These are phyloP conservation scores for Beauveria pseudobassiana DNA, from an alignment of 2,329 filamentous ascomycete species.

Conservation along the genomic window DNA sequence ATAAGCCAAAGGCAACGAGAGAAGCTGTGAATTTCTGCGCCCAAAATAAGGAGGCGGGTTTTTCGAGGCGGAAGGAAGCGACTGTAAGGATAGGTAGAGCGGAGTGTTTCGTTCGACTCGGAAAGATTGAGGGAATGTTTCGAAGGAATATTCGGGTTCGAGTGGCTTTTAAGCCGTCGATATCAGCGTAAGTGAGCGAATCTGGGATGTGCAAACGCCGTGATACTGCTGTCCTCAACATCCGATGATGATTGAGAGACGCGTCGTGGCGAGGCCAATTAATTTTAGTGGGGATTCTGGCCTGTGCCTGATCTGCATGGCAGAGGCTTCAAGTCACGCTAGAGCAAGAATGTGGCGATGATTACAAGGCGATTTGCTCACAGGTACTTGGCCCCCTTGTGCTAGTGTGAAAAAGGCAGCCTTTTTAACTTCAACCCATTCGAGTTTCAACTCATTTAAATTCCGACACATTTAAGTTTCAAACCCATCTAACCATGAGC, in stretches of 20 bases:
- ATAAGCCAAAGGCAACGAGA: too few species aligned
- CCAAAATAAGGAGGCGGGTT: too few species aligned
- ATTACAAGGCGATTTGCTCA: too few species aligned
- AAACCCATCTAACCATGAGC: too few species aligned
- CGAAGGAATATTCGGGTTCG: too few species aligned
- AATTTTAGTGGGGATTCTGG: background rate
- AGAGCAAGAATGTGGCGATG: too few species aligned
- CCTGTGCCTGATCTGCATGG: background rate
- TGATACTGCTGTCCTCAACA: background rate
- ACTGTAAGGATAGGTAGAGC: too few species aligned
- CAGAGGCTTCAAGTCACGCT: too few species aligned
- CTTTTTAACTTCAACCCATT: background rate
- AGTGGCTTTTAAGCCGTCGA: background rate
- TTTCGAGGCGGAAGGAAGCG: too few species aligned
- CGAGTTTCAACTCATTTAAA: background rate
- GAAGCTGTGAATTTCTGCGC: too few species aligned
- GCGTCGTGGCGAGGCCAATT: background rate
- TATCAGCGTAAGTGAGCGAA: background rate
- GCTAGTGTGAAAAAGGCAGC: background rate
- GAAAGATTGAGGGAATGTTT: background rate
- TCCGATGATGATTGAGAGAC: background rate
- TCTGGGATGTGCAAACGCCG: background rate
- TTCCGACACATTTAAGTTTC: background rate
- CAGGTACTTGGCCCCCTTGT: too few species aligned
- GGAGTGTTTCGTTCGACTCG: too few species aligned